Evolutionary conservation across 1,139 yeast species (phyloP), one percentile per base, ranked within the genome.

Genomic region (Blastobotrys raffinosifermentans): DNA sequence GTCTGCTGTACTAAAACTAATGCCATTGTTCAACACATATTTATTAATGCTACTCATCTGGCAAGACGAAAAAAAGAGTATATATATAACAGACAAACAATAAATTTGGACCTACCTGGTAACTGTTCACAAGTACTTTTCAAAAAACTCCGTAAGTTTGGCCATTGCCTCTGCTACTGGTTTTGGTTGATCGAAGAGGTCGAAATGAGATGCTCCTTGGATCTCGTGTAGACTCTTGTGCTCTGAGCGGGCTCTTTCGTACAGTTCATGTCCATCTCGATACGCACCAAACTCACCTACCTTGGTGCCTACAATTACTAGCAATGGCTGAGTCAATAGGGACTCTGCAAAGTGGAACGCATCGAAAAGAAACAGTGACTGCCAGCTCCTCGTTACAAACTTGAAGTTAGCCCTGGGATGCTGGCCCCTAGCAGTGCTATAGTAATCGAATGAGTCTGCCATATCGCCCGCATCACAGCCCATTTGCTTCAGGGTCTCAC

Each of bases 1-100:
- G 99, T 64, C 71, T 93, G 55, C 72, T 91, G 49, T 93, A 91
- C 61, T 91, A 75, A 43, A 31, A 6, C 14, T 14, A n/a, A 8
- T n/a, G 27, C 9, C 8, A 20, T n/a, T n/a, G n/a, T n/a, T 20
- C 23, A 20, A 20, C 8, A 20, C 23, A 20, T 8, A 20, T 20
- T 20, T 8, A 8, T 19, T 9, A 25, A 10, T 8, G 16, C 22
- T 31, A n/a, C n/a, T n/a, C n/a, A n/a, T n/a, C n/a, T n/a, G n/a
- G n/a, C n/a, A n/a, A n/a, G n/a, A n/a, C 9, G 6, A 6, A 19
- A 19, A 6, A 19, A 7, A 19, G 21, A 19, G 21, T 9, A 19
- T 19, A 19, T 19, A 19, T 19, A 6, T 19, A 19, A 19, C 21
- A n/a, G n/a, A n/a, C n/a, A n/a, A n/a, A n/a, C n/a, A n/a, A n/a